Conservation (phyloP, 768 basidiomycete genomes). For the Suillus bovinus region DNA sequence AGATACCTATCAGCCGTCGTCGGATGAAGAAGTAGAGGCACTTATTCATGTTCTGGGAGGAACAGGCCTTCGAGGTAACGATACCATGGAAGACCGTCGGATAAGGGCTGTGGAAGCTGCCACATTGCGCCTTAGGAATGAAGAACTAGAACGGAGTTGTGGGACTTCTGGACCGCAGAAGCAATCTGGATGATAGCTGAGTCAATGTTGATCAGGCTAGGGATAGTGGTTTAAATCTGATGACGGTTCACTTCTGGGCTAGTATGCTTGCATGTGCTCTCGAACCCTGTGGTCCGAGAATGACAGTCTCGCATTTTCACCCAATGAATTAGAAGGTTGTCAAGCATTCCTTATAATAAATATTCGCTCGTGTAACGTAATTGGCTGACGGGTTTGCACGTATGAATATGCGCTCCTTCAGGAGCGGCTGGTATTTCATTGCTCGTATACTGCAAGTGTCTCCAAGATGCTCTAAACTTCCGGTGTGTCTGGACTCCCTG, state of each 20-base stretch:
- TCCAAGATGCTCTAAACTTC: not conserved
- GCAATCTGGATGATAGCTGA: not conserved
- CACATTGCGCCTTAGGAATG: conserved; percentile 54
- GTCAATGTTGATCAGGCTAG: not conserved
- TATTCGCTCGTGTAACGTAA: not conserved
- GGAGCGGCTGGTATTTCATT: not conserved
- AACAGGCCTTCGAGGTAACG: conserved; percentile 25
- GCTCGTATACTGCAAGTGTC: not conserved
- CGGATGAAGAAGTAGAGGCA: conserved; percentile 58
- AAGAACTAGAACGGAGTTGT: conserved; percentile 71
- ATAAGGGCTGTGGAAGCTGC: conserved; percentile 59
- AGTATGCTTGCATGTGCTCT: not conserved
- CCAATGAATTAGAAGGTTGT: not conserved
- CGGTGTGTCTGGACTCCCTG: not conserved
- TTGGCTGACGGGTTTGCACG: not conserved
- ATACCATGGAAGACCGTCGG: conserved; percentile 61
- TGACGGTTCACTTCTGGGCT: not conserved
- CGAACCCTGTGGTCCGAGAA: not conserved
- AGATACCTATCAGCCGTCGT: conserved; percentile 50
- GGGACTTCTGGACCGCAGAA: conserved; percentile 44
- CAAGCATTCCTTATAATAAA: not conserved
- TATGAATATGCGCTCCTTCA: not conserved
- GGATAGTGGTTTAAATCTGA: not conserved
- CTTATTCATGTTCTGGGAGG: conserved; percentile 58
- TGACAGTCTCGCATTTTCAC: not conserved